Conservation (phyloP, 352 stramenopile genomes). For the Thalassiosira delicatula region DNA sequence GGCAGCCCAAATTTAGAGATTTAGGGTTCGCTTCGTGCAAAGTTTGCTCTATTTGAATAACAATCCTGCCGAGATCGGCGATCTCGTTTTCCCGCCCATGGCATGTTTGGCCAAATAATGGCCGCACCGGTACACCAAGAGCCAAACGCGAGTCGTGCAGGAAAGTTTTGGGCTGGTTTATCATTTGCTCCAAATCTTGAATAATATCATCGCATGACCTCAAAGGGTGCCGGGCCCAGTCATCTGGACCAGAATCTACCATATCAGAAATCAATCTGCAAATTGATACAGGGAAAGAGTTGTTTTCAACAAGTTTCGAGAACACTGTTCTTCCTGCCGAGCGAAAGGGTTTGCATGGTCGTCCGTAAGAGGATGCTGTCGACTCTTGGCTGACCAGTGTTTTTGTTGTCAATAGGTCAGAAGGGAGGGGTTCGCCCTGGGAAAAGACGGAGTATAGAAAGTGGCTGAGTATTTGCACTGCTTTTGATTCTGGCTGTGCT, state of each 20-base stretch:
- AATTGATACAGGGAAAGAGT: background rate
- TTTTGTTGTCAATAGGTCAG: background rate
- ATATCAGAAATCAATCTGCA: conserved; percentile 23
- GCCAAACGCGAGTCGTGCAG: background rate
- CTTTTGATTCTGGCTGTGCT: background rate
- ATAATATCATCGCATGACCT: background rate
- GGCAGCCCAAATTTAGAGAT: no score
- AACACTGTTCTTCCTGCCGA: no score
- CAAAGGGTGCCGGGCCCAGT: background rate
- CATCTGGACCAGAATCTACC: conserved; percentile 11
- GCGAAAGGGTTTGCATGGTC: no score
- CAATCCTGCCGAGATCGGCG: background rate
- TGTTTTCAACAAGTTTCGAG: background rate
- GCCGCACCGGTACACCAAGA: background rate
- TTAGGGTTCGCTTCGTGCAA: no score
- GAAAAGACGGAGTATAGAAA: conserved; percentile 13
- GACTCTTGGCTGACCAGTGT: no score
- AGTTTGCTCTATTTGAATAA: background rate
- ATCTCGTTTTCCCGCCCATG: conserved; percentile 2
- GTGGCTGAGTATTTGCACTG: conserved; percentile 5
- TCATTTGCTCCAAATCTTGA: conserved; percentile 15
- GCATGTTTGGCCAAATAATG: background rate
- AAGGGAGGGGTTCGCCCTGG: background rate
- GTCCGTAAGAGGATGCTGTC: no score
- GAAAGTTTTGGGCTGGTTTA: background rate